A percentile compares a stretch with the other conserved stretches of the same genome.
phyloP scores from a whole-genome alignment of 129 eudicot genomes.

The Pittosporum tobira region DNA sequence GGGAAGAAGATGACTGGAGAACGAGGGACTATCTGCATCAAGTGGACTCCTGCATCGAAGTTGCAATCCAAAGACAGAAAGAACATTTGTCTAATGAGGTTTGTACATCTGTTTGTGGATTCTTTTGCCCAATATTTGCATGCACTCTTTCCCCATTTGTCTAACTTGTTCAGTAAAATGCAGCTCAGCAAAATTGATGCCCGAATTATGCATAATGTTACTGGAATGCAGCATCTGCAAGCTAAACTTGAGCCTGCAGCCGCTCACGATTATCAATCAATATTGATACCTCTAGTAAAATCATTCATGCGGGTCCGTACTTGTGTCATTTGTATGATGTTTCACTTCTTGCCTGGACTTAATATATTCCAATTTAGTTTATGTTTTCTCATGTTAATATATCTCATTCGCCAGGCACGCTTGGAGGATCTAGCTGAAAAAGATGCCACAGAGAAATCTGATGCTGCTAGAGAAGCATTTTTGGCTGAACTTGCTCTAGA shows the following conservation, averaged over 20 bases:
- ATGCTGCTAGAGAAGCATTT: slow-evolving; percentile 97
- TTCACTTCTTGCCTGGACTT: not conserved
- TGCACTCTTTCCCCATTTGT: slow-evolving; percentile 16
- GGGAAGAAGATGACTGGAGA: slow-evolving; percentile 70
- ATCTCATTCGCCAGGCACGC: slow-evolving; percentile 42
- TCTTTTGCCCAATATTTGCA: slow-evolving; percentile 3
- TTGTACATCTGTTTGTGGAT: slow-evolving; percentile 15
- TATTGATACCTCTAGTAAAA: slow-evolving; percentile 67
- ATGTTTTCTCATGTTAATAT: slow-evolving; percentile 1
- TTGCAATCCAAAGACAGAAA: slow-evolving; percentile 79
- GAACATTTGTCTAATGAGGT: slow-evolving; percentile 75
- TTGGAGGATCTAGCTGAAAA: slow-evolving; percentile 89
- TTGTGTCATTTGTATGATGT: slow-evolving; percentile 1
- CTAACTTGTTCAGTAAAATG: slow-evolving; percentile 36
- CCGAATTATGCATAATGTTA: slow-evolving; percentile 48
- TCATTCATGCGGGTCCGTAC: slow-evolving; percentile 79
- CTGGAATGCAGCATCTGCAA: slow-evolving; percentile 80
- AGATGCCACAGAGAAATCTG: slow-evolving; percentile 93
- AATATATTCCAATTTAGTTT: not conserved
- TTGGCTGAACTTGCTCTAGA: slow-evolving; percentile 94
- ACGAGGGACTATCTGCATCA: slow-evolving; percentile 57
- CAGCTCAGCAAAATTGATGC: slow-evolving; percentile 96
- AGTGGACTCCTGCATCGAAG: slow-evolving; percentile 64
- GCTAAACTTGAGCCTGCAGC: slow-evolving; percentile 60
- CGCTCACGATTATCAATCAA: slow-evolving; percentile 55